These are phyloP conservation scores for Strobilomyces dryophilus DNA, from an alignment of 768 basidiomycete species.

Conservation along the genomic window DNA sequence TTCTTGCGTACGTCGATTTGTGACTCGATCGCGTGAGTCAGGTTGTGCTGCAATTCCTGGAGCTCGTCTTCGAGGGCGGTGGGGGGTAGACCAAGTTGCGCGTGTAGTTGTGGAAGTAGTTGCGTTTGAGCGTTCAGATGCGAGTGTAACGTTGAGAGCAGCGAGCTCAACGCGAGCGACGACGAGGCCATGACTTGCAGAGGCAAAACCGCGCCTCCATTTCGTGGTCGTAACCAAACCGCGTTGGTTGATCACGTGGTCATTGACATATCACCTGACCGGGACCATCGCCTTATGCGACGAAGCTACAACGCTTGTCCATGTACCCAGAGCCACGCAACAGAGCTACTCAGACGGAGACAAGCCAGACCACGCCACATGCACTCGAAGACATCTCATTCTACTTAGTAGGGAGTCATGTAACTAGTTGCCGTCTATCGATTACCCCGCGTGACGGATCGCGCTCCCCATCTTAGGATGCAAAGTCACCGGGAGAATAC, in stretches of 20 bases:
- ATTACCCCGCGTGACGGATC: too few species aligned
- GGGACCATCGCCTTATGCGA: too few species aligned
- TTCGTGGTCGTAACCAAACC: conserved; percentile 23
- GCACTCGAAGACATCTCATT: too few species aligned
- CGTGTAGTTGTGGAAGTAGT: conserved; percentile 75
- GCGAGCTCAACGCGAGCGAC: conserved; percentile 49
- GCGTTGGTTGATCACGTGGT: conserved; percentile 26
- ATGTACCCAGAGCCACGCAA: too few species aligned
- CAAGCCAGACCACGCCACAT: too few species aligned
- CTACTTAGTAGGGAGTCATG: too few species aligned
- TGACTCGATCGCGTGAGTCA: conserved; percentile 70
- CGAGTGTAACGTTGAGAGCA: conserved; percentile 73
- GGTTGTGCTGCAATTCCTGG: conserved; percentile 62
- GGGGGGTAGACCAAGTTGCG: conserved; percentile 77
- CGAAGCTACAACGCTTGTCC: too few species aligned
- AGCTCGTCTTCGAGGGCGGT: conserved; percentile 82
- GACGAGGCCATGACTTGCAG: conserved; percentile 25
- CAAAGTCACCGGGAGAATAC: too few species aligned
- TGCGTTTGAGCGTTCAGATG: conserved; percentile 80
- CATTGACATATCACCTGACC: neutral
- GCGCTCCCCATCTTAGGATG: too few species aligned
- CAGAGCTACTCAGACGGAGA: too few species aligned
- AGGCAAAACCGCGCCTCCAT: conserved; percentile 10
- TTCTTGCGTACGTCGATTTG: conserved; percentile 66
- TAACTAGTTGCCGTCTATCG: too few species aligned